Evolutionary conservation across 1,284 basidiomycete genomes (phyloP).

Genomic region (Cystobasidium sp.): DNA sequence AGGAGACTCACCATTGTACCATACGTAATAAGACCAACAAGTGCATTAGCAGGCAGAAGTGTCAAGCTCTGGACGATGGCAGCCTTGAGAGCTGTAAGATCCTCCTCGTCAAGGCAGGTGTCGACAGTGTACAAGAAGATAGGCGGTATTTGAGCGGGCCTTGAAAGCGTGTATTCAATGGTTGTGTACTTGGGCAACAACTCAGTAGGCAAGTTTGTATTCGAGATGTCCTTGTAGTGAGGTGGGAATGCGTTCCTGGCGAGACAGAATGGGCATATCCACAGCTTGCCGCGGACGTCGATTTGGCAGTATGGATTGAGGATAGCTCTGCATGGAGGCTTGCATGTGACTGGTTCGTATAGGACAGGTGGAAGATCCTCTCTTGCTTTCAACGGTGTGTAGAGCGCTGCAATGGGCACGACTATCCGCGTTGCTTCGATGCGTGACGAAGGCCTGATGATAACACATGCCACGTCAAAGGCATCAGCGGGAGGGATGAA

Average conservation of each 20-base stretch:
- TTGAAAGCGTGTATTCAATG: slow-evolving; percentile 95
- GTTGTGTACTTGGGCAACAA: slow-evolving; percentile 97
- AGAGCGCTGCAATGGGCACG: slow-evolving; percentile 96
- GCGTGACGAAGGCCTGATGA: slow-evolving; percentile 92
- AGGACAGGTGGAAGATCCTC: slow-evolving; percentile 94
- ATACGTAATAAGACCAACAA: slow-evolving; percentile 93
- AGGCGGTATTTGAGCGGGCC: slow-evolving; percentile 88
- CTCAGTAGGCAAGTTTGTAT: slow-evolving; percentile 94
- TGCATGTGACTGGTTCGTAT: slow-evolving; percentile 98
- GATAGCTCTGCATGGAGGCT: slow-evolving; percentile 94
- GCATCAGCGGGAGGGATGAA: neutral
- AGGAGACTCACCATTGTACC: slow-evolving; percentile 82
- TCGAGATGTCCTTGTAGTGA: slow-evolving; percentile 98
- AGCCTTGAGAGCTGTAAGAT: slow-evolving; percentile 91
- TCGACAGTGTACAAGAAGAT: slow-evolving; percentile 97
- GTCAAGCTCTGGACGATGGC: slow-evolving; percentile 90
- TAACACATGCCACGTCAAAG: slow-evolving; percentile 12
- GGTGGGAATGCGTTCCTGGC: slow-evolving; percentile 96
- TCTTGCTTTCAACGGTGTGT: slow-evolving; percentile 92
- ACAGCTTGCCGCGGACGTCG: slow-evolving; percentile 96
- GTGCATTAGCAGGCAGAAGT: slow-evolving; percentile 87
- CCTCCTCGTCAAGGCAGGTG: slow-evolving; percentile 89
- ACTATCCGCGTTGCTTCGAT: slow-evolving; percentile 98
- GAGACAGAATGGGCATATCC: slow-evolving; percentile 99
- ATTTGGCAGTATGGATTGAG: slow-evolving; percentile 88